A percentile compares a stretch with the other conserved stretches of the same genome.
These are phyloP conservation scores for Plasmodium berghei DNA, from an alignment of 169 alveolate genomes.

Conservation along the genomic window DNA sequence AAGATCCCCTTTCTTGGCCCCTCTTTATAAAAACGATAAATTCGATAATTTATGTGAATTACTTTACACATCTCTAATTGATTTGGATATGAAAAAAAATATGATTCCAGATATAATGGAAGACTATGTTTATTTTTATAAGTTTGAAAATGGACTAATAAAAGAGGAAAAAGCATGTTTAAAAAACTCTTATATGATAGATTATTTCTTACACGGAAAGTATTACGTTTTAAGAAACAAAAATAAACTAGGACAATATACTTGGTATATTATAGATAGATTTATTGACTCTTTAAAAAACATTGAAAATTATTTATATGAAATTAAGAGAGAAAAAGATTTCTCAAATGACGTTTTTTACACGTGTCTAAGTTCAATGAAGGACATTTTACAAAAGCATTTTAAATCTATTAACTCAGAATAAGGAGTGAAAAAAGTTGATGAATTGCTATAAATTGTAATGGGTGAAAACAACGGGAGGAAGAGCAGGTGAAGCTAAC, in stretches of 20 bases:
- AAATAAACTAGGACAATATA: conserved; percentile 86
- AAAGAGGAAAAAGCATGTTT: conserved; percentile 65
- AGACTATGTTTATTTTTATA: conserved; percentile 48
- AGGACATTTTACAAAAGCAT: conserved; percentile 50
- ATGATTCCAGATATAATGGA: conserved; percentile 65
- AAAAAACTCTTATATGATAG: conserved; percentile 83
- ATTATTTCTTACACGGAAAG: conserved; percentile 85
- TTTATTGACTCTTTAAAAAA: conserved; percentile 78
- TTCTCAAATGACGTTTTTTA: conserved; percentile 54
- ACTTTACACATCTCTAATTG: conserved; percentile 51
- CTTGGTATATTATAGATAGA: conserved; percentile 83
- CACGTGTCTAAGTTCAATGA: conserved; percentile 22
- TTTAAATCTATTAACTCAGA: conserved; percentile 69
- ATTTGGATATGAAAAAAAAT: conserved; percentile 42
- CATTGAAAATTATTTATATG: conserved; percentile 63
- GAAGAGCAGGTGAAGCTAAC: too few species aligned
- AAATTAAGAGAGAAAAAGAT: conserved; percentile 49
- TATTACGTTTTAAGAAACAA: conserved; percentile 78
- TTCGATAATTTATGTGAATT: conserved; percentile 35
- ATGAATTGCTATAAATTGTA: too few species aligned
- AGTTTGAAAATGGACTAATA: conserved; percentile 51
- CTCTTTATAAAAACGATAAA: conserved; percentile 27
- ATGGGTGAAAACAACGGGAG: background rate
- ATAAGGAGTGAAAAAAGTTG: conserved; percentile 6
- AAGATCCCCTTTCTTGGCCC: conserved; percentile 69